Percentiles rank a stretch among this genome's conserved stretches.
Conservation (phyloP, 1,284 basidiomycete genomes). For the Ceratorhiza oryzae-sativae region DNA sequence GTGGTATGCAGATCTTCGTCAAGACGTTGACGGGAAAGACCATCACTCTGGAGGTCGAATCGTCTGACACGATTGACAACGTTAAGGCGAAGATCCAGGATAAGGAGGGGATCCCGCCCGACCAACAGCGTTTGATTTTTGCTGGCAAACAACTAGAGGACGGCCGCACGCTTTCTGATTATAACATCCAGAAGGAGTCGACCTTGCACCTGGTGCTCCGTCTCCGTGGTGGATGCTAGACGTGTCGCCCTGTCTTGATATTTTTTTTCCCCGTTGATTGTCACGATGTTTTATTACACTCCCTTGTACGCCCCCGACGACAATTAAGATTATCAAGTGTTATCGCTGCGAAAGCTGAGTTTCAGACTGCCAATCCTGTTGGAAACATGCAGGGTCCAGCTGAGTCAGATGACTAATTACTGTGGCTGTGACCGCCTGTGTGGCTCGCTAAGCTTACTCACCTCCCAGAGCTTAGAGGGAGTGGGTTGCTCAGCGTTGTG, state of each 20-base stretch:
- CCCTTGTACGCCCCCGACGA: neutral
- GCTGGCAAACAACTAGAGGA: constrained; percentile 98
- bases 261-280: neutral
- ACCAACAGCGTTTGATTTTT: constrained; percentile 98
- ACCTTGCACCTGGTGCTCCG: constrained; percentile 95
- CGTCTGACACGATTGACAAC: too few species aligned
- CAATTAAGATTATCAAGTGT: constrained; percentile 4
- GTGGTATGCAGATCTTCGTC: too few species aligned
- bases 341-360: neutral
- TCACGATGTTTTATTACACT: constrained; percentile 15
- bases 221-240: constrained; percentile 81
- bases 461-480: too few species aligned
- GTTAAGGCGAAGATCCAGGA: too few species aligned
- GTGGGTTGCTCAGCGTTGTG: too few species aligned
- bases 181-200: constrained; percentile 95
- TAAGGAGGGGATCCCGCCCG: constrained; percentile 80
- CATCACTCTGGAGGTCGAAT: too few species aligned
- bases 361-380: too few species aligned
- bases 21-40: too few species aligned
- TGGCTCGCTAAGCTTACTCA: too few species aligned
- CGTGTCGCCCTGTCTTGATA: constrained; percentile 48
- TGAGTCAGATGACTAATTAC: too few species aligned
- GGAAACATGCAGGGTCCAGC: too few species aligned
- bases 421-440: too few species aligned
- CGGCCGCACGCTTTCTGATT: constrained; percentile 87